A percentile compares a stretch with the other conserved stretches of the same genome.
These are phyloP conservation scores for Durotheca rogersii DNA, from an alignment of 495 filamentous ascomycete species.

Conservation along the genomic window DNA sequence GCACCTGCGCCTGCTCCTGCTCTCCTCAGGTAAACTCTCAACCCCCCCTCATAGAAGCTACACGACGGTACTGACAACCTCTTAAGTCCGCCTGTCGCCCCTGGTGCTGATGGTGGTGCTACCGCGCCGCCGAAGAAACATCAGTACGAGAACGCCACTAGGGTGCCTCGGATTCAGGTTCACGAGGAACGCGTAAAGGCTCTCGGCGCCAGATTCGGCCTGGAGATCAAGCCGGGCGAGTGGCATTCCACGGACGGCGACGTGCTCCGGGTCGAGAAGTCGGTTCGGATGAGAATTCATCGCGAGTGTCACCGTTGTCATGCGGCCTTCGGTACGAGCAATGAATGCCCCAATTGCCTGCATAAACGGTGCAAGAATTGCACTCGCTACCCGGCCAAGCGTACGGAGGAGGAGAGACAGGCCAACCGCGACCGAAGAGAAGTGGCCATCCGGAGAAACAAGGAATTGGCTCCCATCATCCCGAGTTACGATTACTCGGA, in stretches of 20 bases:
- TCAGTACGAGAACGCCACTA: constrained; percentile 38
- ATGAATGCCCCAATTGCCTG: constrained; percentile 68
- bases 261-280: constrained; percentile 76
- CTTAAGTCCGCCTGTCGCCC: constrained; percentile 28
- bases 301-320: constrained; percentile 78
- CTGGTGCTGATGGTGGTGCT: constrained; percentile 2
- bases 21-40: constrained; percentile 26
- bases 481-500: constrained; percentile 48
- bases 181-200: constrained; percentile 69
- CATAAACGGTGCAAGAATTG: constrained; percentile 79
- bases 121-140: constrained; percentile 18
- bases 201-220: constrained; percentile 72
- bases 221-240: constrained; percentile 68
- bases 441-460: constrained; percentile 50
- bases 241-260: constrained; percentile 61
- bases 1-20: constrained; percentile 26
- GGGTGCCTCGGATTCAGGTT: constrained; percentile 48
- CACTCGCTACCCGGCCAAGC: constrained; percentile 65
- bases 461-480: constrained; percentile 48
- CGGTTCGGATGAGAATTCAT: constrained; percentile 88
- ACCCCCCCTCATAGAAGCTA: neutral
- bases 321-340: constrained; percentile 68
- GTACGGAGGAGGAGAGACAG: constrained; percentile 51
- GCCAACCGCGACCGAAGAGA: constrained; percentile 46
- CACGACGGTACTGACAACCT: constrained; percentile 11